Evolutionary conservation across 495 filamentous ascomycete genomes (phyloP).

Genomic region (Aspergillus diversus): DNA sequence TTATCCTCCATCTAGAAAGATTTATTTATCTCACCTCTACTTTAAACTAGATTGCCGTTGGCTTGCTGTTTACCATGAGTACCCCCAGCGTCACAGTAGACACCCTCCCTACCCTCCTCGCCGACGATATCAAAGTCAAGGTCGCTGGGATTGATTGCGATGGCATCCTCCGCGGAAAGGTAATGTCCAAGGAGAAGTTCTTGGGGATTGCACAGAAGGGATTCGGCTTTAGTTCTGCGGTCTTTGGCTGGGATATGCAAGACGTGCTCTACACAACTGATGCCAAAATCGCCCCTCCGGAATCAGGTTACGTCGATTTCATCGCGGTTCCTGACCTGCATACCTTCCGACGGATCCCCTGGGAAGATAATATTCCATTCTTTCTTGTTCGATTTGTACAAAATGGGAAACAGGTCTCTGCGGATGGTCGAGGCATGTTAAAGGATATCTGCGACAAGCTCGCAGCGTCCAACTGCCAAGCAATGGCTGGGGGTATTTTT

Average conservation of each 20-base stretch:
- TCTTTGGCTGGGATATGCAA: conserved; percentile 98
- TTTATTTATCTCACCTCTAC: not conserved
- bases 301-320: conserved; percentile 85
- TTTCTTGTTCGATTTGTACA: conserved; percentile 82
- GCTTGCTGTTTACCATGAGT: conserved; percentile 13
- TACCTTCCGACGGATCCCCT: conserved; percentile 82
- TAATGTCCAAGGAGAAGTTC: conserved; percentile 94
- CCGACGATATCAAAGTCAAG: conserved; percentile 79
- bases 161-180: conserved; percentile 83
- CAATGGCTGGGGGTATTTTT: conserved; percentile 79
- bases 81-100: conserved; percentile 30
- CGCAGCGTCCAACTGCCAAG: conserved; percentile 61
- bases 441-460: conserved; percentile 66
- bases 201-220: conserved; percentile 74
- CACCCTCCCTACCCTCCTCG: conserved; percentile 58
- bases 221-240: conserved; percentile 92
- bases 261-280: conserved; percentile 82
- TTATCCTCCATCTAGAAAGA: not conserved
- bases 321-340: conserved; percentile 76
- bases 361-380: conserved; percentile 90
- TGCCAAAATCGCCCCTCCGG: conserved; percentile 79
- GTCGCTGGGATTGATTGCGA: conserved; percentile 87
- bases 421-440: conserved; percentile 75
- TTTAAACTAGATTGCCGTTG: not conserved
- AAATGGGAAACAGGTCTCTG: conserved; percentile 59